phyloP scores from a whole-genome alignment of 805 yeast genomes.

The Pichia ethanolica region DNA sequence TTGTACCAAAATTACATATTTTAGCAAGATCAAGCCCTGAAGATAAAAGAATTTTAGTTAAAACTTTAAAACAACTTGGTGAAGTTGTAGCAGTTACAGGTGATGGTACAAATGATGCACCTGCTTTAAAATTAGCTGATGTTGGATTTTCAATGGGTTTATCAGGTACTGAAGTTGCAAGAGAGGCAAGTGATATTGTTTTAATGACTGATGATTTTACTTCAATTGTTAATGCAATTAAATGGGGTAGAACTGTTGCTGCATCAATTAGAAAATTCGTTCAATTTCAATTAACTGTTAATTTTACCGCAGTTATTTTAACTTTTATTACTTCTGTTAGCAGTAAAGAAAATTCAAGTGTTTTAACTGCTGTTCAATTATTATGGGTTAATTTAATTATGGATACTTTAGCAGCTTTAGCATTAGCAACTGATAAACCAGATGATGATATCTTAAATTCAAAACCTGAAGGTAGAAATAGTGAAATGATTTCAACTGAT shows the following conservation, averaged over 20 bases:
- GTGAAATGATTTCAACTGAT: conserved; percentile 75
- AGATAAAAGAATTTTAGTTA: conserved; percentile 83
- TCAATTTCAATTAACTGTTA: conserved; percentile 95
- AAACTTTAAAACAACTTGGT: conserved; percentile 66
- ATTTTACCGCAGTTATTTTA: conserved; percentile 89
- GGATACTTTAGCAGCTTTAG: conserved; percentile 98
- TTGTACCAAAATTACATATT: conserved; percentile 74
- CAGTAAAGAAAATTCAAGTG: conserved; percentile 70
- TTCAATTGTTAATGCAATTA: conserved; percentile 91
- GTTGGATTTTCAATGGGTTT: conserved; percentile 99
- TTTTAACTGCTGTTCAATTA: conserved; percentile 92
- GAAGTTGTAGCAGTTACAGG: conserved; percentile 99
- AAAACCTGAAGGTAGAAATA: conserved; percentile 75
- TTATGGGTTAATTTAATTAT: conserved; percentile 96
- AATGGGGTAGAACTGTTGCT: conserved; percentile 98
- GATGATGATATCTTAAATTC: conserved; percentile 71
- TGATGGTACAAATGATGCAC: conserved; percentile 99
- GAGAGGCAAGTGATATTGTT: conserved; percentile 98
- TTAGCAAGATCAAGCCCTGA: conserved; percentile 95
- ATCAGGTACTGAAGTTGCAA: conserved; percentile 96
- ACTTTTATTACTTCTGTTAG: conserved; percentile 94
- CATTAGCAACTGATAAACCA: conserved; percentile 96
- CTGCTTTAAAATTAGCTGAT: conserved; percentile 92
- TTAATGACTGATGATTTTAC: conserved; percentile 92
- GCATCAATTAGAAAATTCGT: conserved; percentile 90